Conservation (phyloP, 371 early-diverging fungal species). For the Encephalitozoon romaleae region DNA sequence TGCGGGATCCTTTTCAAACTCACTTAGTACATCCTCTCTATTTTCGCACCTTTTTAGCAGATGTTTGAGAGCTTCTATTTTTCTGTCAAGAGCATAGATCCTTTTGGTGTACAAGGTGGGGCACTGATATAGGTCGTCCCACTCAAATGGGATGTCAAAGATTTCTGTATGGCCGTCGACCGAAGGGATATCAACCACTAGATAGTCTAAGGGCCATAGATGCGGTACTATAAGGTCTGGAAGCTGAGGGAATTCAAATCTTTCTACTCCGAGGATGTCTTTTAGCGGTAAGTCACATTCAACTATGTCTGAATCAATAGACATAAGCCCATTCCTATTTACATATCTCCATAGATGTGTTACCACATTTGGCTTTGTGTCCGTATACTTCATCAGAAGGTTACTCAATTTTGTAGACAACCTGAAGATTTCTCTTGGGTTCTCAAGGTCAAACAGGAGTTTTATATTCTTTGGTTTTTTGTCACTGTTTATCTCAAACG, state of each 20-base stretch:
- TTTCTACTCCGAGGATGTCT: constrained; percentile 31
- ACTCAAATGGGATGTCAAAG: constrained; percentile 55
- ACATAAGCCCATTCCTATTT: constrained; percentile 22
- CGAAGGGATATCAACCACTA: constrained; percentile 42
- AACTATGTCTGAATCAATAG: not conserved
- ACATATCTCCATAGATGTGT: constrained; percentile 49
- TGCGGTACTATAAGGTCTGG: constrained; percentile 7
- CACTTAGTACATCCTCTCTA: constrained; percentile 29
- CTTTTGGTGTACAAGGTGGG: constrained; percentile 51
- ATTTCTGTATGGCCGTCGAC: not conserved
- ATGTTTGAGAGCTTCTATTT: constrained; percentile 48
- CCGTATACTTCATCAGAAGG: constrained; percentile 21
- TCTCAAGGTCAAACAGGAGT: constrained; percentile 38
- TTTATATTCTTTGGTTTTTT: not conserved
- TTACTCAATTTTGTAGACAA: constrained; percentile 15
- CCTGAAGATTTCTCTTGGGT: constrained; percentile 32
- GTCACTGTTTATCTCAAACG: constrained; percentile 26
- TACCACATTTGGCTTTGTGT: constrained; percentile 43
- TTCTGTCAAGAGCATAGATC: constrained; percentile 52
- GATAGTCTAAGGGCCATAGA: constrained; percentile 43
- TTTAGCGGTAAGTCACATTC: constrained; percentile 26
- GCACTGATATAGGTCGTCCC: constrained; percentile 52
- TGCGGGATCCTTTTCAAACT: constrained; percentile 53
- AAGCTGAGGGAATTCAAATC: constrained; percentile 38
- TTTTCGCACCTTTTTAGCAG: constrained; percentile 48